Base-by-base conservation (phyloP, 176 grass and related monocot species). In the Oryza brachyantha region DNA sequence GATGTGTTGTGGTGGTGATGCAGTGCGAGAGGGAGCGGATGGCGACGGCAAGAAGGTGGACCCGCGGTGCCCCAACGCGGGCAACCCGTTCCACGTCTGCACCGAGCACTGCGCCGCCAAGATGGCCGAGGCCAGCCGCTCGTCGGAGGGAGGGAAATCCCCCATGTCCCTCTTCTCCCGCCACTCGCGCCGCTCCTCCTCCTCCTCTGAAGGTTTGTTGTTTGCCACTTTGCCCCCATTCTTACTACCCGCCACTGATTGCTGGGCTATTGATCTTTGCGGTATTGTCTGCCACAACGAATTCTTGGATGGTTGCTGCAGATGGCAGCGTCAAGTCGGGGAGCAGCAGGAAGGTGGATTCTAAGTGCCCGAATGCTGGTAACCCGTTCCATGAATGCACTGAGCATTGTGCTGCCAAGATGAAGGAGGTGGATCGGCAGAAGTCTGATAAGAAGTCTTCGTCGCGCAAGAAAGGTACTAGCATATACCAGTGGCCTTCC, bases 21-120 rank as follows among this genome's bases (percentile, higher is more conserved):
- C 77, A 95, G 93, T 92, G 35, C 68, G 88, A 16, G 87, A 94
- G 61, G 84, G 86, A 48, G 40, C 66, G 13, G 71, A 86, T 24
- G 89, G 45, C 21, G 80, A 64, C 5, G 77, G 75, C 28, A 91
- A 83, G 68, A 91, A 89, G 79, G 96, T 95, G 61, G 92, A 93
- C 41, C 88, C 88, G 3, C 87, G 77, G 29, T 99, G 96, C 83
- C 86, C 80, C 35, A 95, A 93, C 87, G 86, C 88, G 13, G 8
- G 86, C 38, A 99, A 99, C 72, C 92, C 90, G 2, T 99, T 85
- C 80, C 96, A 99, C 66, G 77, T 89, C 26, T 99, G 96, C 63
- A 83, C 85, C 10, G 83, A 95, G 7, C 63, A 89, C 66, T 99
- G 96, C 88, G 41, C 61, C 9, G 31, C 74, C 41, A 99, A 87